Percentiles rank a stretch among this genome's conserved stretches.
phyloP scores from a whole-genome alignment of 352 stramenopile genomes.

The Lagenidium giganteum region DNA sequence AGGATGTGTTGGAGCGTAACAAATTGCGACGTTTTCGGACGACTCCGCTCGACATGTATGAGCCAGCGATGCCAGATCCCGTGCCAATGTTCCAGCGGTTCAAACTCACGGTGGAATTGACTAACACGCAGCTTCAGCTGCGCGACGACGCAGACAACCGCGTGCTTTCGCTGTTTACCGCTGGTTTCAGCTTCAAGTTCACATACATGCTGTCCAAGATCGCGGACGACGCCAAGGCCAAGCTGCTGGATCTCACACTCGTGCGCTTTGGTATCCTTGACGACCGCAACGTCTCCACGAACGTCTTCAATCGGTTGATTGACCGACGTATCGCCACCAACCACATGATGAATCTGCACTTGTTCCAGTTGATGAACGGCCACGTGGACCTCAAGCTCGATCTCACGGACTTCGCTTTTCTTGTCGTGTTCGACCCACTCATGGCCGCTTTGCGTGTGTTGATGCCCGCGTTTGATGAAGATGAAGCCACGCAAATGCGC shows the following conservation, averaged over 20 bases:
- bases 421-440: constrained; percentile 78
- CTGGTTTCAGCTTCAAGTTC: constrained; percentile 42
- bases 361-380: constrained; percentile 41
- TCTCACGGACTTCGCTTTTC: constrained; percentile 57
- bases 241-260: constrained; percentile 45
- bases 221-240: constrained; percentile 20
- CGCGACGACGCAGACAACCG: constrained; percentile 39
- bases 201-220: constrained; percentile 42
- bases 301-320: constrained; percentile 72
- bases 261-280: constrained; percentile 67
- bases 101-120: constrained; percentile 48
- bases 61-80: constrained; percentile 28
- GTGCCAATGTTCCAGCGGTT: constrained; percentile 56
- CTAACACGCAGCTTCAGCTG: constrained; percentile 38
- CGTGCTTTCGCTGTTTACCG: constrained; percentile 53
- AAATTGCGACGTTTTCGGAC: constrained; percentile 63
- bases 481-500: constrained; percentile 67
- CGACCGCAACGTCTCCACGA: constrained; percentile 48
- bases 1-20: constrained; percentile 36
- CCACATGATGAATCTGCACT: constrained; percentile 43
- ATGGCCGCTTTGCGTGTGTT: constrained; percentile 47
- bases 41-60: constrained; percentile 61
- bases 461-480: constrained; percentile 53
- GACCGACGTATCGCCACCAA: constrained; percentile 65
- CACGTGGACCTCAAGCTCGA: constrained; percentile 50